phyloP scores from a whole-genome alignment of 306 rosid species.

The Astragalus glycyphyllos region DNA sequence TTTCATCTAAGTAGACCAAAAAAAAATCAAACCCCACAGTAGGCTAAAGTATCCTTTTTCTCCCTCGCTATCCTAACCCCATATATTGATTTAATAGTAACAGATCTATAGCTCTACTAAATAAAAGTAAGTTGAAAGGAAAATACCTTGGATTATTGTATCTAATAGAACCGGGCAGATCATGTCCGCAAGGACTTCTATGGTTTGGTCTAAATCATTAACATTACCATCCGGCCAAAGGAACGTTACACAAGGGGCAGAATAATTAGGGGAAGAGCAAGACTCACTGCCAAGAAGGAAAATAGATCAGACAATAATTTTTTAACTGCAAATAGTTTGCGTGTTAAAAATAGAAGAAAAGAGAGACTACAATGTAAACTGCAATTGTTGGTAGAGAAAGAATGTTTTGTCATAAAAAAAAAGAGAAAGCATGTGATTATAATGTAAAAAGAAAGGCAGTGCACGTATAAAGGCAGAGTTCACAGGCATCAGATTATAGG shows the following conservation, averaged over 20 bases:
- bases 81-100: conserved; percentile 12
- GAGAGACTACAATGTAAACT: not conserved
- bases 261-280: conserved; percentile 54
- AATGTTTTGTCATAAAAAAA: too few species aligned
- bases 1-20: too few species aligned
- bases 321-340: conserved; percentile 19
- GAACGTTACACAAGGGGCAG: conserved; percentile 72
- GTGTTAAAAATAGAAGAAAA: conserved; percentile 1
- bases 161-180: conserved; percentile 75
- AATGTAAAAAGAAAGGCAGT: conserved; percentile 3
- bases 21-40: conserved; percentile 19
- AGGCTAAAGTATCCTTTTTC: conserved; percentile 9
- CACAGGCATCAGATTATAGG: too few species aligned
- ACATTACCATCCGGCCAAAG: conserved; percentile 46
- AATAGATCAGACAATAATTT: conserved; percentile 21
- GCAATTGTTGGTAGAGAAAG: conserved; percentile 9
- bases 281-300: conserved; percentile 69
- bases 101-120: not conserved
- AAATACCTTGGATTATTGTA: conserved; percentile 81
- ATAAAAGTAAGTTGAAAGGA: conserved; percentile 4
- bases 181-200: conserved; percentile 56
- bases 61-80: not conserved
- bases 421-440: conserved; percentile 20
- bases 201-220: conserved; percentile 50
- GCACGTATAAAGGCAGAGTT: not conserved